phyloP scores from a whole-genome alignment of 148 eudicot species.

The Arctostaphylos glauca region DNA sequence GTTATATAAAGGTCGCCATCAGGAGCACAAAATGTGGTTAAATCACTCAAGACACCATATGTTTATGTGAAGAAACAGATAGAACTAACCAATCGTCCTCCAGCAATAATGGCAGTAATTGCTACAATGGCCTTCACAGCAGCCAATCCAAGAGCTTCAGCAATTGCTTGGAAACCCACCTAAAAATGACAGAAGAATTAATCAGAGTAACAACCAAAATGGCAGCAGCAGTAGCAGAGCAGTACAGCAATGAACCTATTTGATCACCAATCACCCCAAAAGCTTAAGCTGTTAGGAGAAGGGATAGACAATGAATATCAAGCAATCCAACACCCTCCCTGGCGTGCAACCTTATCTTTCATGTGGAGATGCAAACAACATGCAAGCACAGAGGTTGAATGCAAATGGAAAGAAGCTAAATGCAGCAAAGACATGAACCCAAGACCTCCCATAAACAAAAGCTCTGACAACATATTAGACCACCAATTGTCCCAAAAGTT shows the following conservation, averaged over 20 bases:
- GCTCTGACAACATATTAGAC: neutral
- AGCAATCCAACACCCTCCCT: neutral
- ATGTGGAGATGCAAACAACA: neutral
- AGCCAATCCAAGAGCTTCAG: conserved; percentile 98
- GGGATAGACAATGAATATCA: neutral
- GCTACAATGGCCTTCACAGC: conserved; percentile 98
- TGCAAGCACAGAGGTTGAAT: neutral
- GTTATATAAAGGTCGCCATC: neutral
- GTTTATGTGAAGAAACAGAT: neutral
- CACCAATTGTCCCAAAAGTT: neutral
- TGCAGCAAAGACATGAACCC: neutral
- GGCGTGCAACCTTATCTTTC: neutral
- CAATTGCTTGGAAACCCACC: conserved; percentile 97
- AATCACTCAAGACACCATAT: neutral
- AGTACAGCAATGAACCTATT: neutral
- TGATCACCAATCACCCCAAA: neutral
- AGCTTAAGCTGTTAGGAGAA: neutral
- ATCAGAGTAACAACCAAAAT: conserved; percentile 4
- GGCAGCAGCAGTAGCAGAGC: conserved; percentile 13
- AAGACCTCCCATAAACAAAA: neutral
- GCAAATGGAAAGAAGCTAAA: neutral
- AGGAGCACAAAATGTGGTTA: conserved; percentile 10
- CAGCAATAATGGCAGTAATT: conserved; percentile 91
- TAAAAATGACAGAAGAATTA: conserved; percentile 25
- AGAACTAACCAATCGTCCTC: conserved; percentile 91